Base-by-base conservation (phyloP, 1,139 yeast genomes). In the Pneumocystis carinii region DNA sequence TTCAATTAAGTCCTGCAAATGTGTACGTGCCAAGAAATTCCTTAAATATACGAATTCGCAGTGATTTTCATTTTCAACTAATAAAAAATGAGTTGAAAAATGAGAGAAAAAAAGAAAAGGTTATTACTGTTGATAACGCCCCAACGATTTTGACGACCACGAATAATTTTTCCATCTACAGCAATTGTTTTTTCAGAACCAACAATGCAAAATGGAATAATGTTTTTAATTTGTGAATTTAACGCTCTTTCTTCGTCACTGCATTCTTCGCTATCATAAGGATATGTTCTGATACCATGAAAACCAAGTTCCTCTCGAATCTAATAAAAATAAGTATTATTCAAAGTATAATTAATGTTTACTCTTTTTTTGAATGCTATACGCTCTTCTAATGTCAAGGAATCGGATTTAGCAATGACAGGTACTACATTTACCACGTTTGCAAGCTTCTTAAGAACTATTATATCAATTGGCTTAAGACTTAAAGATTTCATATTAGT, bases 361-460 rank as follows among this genome's bases (percentile, higher is more conserved):
- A 38, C 62, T 19, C 65, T 64, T 39, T 66, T 83, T 77, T 92
- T 90, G 74, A 88, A 88, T 61, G 80, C 79, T 62, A 83, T 78
- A 72, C 96, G 84, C 78, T 92, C 98, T 62, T 84, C 87, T 67
- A 88, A 75, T 14, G 97, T 90, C 72, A 90, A 78, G 27, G 95
- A 81, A 75, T 92, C 98, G 41, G 95, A 81, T 75, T 90, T 90
- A 67, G 96, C 96, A 75, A 92, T 92, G 62, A 92, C 86, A 61
- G 98, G 98, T 63, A 92, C 88, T 62, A 92, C 97, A 73, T 92
- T 92, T 68, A 94, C 88, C 68, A 90, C 87, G 74, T 92, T 97
- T 61, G 90, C 80, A 68, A 92, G 80, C 76, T 87, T 89, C 74
- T 83, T 87, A 72, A 92, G 80, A 36, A 94, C 94, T 67, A 85